These are phyloP conservation scores for Cyclocybe aegerita DNA, from an alignment of 768 basidiomycete species.

Conservation along the genomic window DNA sequence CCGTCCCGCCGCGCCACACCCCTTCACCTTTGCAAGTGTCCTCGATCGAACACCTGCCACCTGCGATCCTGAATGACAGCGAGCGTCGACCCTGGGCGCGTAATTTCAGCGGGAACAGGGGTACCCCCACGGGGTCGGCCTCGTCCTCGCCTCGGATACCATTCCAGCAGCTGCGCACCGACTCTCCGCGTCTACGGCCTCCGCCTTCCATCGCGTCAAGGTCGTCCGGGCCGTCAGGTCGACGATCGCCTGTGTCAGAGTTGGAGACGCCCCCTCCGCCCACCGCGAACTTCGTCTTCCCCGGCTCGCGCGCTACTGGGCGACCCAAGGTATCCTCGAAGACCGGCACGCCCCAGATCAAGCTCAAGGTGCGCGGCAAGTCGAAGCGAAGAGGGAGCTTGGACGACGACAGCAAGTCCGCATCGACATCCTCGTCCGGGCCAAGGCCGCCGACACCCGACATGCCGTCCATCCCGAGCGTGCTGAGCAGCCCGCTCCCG, in stretches of 20 bases:
- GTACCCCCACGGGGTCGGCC: too few species aligned
- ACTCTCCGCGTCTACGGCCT: too few species aligned
- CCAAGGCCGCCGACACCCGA: too few species aligned
- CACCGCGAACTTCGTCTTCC: constrained; percentile 23
- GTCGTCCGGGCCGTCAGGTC: constrained; percentile 12
- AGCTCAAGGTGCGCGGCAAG: constrained; percentile 7
- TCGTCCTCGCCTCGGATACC: too few species aligned
- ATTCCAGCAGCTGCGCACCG: too few species aligned
- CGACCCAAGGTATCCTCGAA: constrained; percentile 23
- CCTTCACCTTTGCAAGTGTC: constrained; percentile 15
- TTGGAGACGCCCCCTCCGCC: constrained; percentile 3
- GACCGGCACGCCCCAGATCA: constrained; percentile 10
- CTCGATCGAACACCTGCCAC: too few species aligned
- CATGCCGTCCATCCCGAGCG: too few species aligned
- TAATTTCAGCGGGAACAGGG: too few species aligned
- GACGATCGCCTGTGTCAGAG: not conserved
- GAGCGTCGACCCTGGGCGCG: not conserved
- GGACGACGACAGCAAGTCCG: not conserved
- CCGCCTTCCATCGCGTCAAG: not conserved
- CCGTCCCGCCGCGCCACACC: constrained; percentile 1
- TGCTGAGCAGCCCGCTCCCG: too few species aligned
- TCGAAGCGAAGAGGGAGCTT: not conserved
- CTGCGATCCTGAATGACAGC: constrained; percentile 2
- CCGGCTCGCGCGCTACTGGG: constrained; percentile 24
- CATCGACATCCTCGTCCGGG: not conserved